A percentile compares a stretch with the other conserved stretches of the same genome.
Evolutionary conservation across 768 basidiomycete genomes (phyloP).

Genomic region (Leccinum longicurvipes): DNA sequence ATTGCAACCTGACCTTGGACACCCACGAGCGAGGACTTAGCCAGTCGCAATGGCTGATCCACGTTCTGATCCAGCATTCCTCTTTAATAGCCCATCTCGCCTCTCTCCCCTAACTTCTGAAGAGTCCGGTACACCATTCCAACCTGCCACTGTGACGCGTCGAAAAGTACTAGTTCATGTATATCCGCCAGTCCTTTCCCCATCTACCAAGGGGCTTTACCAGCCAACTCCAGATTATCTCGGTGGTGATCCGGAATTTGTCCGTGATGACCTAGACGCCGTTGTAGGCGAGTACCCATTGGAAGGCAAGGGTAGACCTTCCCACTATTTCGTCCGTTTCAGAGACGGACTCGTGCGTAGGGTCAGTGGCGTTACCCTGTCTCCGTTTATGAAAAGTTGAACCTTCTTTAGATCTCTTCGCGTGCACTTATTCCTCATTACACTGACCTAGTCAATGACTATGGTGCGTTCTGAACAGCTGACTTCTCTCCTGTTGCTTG

Average conservation of each 20-base stretch:
- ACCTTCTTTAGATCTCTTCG: slow-evolving; percentile 40
- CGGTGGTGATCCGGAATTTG: slow-evolving; percentile 33
- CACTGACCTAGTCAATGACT: slow-evolving; percentile 49
- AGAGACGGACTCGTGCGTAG: slow-evolving; percentile 55
- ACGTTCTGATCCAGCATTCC: slow-evolving; percentile 10
- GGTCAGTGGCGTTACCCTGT: slow-evolving; percentile 35
- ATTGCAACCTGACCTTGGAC: neutral
- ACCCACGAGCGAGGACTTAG: neutral
- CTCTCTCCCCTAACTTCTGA: slow-evolving; percentile 18
- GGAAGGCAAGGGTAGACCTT: slow-evolving; percentile 26
- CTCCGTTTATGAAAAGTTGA: neutral
- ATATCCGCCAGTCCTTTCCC: slow-evolving; percentile 35
- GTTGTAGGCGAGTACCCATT: slow-evolving; percentile 56
- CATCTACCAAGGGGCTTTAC: slow-evolving; percentile 41
- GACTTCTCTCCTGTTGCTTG: slow-evolving; percentile 3
- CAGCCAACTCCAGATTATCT: slow-evolving; percentile 33
- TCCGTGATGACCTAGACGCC: slow-evolving; percentile 35
- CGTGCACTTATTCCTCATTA: slow-evolving; percentile 37
- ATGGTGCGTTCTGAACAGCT: slow-evolving; percentile 41
- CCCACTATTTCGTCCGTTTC: slow-evolving; percentile 61
- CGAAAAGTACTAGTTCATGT: slow-evolving; percentile 32
- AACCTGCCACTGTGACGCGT: slow-evolving; percentile 6
- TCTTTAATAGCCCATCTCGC: slow-evolving; percentile 14
- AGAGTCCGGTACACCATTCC: slow-evolving; percentile 6
- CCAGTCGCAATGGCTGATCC: slow-evolving; percentile 15